A percentile compares a stretch with the other conserved stretches of the same genome.
These are phyloP conservation scores for Huntiella bhutanensis DNA, from an alignment of 2,329 filamentous ascomycete genomes.

Conservation along the genomic window DNA sequence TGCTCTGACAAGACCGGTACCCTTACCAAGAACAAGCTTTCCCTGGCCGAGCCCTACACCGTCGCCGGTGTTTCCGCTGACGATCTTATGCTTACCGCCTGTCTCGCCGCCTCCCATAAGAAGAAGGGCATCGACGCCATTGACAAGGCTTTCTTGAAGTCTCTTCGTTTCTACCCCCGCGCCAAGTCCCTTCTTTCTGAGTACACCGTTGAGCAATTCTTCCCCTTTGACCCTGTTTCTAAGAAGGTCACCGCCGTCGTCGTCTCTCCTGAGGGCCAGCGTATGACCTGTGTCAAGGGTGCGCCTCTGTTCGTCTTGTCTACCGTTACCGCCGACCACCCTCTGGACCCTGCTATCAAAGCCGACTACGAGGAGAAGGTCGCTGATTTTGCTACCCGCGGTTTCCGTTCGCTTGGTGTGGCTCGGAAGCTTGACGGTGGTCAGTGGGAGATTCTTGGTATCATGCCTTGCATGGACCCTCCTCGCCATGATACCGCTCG, in stretches of 20 bases:
- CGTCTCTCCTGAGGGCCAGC: constrained; percentile 64
- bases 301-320: constrained; percentile 74
- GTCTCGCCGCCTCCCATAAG: too few species aligned
- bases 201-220: constrained; percentile 71
- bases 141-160: constrained; percentile 82
- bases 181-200: constrained; percentile 65
- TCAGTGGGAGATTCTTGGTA: constrained; percentile 73
- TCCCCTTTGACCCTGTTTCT: too few species aligned
- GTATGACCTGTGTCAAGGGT: constrained; percentile 78
- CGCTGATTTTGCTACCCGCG: constrained; percentile 76
- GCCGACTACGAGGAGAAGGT: constrained; percentile 83
- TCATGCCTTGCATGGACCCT: constrained; percentile 79
- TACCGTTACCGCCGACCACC: constrained; percentile 71
- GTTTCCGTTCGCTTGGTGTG: constrained; percentile 86
- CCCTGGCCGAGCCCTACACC: constrained; percentile 66
- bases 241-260: constrained; percentile 75
- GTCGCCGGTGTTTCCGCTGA: constrained; percentile 66
- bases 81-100: constrained; percentile 84
- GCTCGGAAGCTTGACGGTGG: constrained; percentile 70
- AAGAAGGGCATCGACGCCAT: too few species aligned
- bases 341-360: constrained; percentile 57
- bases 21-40: too few species aligned
- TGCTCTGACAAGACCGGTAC: too few species aligned
- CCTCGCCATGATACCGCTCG: constrained; percentile 79
- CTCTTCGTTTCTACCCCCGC: constrained; percentile 61